Conservation (phyloP, 768 basidiomycete genomes). For the Xanthoconium stramineum region DNA sequence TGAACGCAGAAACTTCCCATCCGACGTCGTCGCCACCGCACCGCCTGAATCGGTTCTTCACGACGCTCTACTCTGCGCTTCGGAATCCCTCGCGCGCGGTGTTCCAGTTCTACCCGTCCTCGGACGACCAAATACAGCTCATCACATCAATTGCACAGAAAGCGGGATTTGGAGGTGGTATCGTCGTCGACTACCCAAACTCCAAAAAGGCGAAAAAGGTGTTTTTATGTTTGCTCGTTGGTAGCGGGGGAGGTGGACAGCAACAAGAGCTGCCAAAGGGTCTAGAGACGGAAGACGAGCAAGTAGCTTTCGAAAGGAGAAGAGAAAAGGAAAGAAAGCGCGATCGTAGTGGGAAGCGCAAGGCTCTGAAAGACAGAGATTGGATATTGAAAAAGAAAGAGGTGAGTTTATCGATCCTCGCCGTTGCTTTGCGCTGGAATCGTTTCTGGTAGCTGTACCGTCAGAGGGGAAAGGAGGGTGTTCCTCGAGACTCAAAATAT, state of each 20-base stretch:
- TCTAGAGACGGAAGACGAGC: slow-evolving; percentile 65
- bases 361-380: slow-evolving; percentile 70
- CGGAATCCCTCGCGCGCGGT: slow-evolving; percentile 83
- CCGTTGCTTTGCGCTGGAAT: slow-evolving; percentile 1
- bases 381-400: slow-evolving; percentile 99
- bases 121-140: slow-evolving; percentile 94
- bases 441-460: slow-evolving; percentile 61
- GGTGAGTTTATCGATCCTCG: slow-evolving; percentile 39
- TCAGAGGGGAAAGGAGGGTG: slow-evolving; percentile 78
- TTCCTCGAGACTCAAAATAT: slow-evolving; percentile 83
- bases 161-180: slow-evolving; percentile 94
- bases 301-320: slow-evolving; percentile 72
- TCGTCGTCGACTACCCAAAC: slow-evolving; percentile 97
- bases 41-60: slow-evolving; percentile 86
- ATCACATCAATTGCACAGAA: slow-evolving; percentile 91
- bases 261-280: slow-evolving; percentile 73
- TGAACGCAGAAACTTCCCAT: slow-evolving; percentile 93
- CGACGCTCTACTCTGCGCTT: slow-evolving; percentile 82
- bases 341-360: slow-evolving; percentile 65
- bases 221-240: slow-evolving; percentile 90
- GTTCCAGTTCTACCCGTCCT: slow-evolving; percentile 94
- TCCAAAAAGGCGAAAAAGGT: slow-evolving; percentile 95
- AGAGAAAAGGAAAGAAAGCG: slow-evolving; percentile 62
- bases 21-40: slow-evolving; percentile 87
- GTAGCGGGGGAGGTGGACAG: slow-evolving; percentile 57